Evolutionary conservation across 768 basidiomycete species (phyloP).

Genomic region (Macrolepiota albuminosa): DNA sequence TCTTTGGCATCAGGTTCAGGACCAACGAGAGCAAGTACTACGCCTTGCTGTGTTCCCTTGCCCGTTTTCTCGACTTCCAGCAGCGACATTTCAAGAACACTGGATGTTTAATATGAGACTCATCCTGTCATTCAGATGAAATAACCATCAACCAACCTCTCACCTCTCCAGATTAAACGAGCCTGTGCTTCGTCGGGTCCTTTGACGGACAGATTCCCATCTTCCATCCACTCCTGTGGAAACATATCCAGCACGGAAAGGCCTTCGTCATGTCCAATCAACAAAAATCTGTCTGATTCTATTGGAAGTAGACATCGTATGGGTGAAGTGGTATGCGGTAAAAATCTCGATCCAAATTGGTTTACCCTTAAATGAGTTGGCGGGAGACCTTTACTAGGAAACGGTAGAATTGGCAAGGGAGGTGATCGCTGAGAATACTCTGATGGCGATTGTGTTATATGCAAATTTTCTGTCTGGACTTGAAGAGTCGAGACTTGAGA

Average conservation of each 20-base stretch:
- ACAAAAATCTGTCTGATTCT: slow-evolving; percentile 55
- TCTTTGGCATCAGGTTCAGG: slow-evolving; percentile 53
- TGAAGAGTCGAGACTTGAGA: slow-evolving; percentile 18
- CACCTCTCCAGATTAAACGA: slow-evolving; percentile 69
- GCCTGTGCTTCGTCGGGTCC: slow-evolving; percentile 71
- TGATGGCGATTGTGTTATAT: slow-evolving; percentile 20
- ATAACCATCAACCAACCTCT: slow-evolving; percentile 47
- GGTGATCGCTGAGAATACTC: slow-evolving; percentile 21
- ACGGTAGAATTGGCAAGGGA: slow-evolving; percentile 35
- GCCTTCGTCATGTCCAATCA: slow-evolving; percentile 77
- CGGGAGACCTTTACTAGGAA: slow-evolving; percentile 43
- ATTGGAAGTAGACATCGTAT: slow-evolving; percentile 76
- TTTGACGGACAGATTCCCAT: slow-evolving; percentile 41
- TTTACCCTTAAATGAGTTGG: slow-evolving; percentile 67
- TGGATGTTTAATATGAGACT: slow-evolving; percentile 20
- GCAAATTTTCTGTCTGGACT: slow-evolving; percentile 41
- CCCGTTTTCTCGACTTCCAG: slow-evolving; percentile 62
- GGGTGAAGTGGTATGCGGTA: slow-evolving; percentile 72
- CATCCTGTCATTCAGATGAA: not conserved
- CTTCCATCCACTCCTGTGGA: slow-evolving; percentile 62
- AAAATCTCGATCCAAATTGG: slow-evolving; percentile 81
- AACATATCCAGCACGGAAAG: slow-evolving; percentile 82
- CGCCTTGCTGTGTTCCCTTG: slow-evolving; percentile 56
- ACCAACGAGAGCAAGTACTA: slow-evolving; percentile 73
- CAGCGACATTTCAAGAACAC: slow-evolving; percentile 74